phyloP scores from a whole-genome alignment of 805 yeast genomes.

The Candida glaebosa region DNA sequence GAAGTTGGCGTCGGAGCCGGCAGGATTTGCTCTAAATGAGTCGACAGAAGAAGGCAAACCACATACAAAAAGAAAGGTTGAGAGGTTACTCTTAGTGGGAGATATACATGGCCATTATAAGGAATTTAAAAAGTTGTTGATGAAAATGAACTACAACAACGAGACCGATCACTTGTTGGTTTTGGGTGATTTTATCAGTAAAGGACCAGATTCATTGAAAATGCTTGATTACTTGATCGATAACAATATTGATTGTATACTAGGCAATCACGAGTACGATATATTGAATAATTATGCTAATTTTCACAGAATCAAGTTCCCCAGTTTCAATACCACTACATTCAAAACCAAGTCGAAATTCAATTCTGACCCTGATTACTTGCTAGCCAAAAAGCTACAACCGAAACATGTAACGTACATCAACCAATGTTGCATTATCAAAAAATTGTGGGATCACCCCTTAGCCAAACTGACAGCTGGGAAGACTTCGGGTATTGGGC shows the following conservation, averaged over 20 bases:
- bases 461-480: slow-evolving; percentile 23
- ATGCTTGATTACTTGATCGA: slow-evolving; percentile 64
- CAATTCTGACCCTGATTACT: slow-evolving; percentile 34
- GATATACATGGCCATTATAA: slow-evolving; percentile 82
- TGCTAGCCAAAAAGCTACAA: slow-evolving; percentile 50
- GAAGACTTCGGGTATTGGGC: slow-evolving; percentile 20
- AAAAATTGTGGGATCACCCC: slow-evolving; percentile 59
- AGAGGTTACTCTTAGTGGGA: slow-evolving; percentile 69
- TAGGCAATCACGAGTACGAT: slow-evolving; percentile 88
- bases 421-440: slow-evolving; percentile 60
- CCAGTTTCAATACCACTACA: slow-evolving; percentile 15
- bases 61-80: slow-evolving; percentile 13
- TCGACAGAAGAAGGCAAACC: neutral
- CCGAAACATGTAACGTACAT: slow-evolving; percentile 62
- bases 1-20: neutral
- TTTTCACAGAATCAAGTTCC: slow-evolving; percentile 46
- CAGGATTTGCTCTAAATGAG: neutral
- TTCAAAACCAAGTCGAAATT: slow-evolving; percentile 12
- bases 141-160: slow-evolving; percentile 44
- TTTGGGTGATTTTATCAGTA: slow-evolving; percentile 81
- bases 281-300: slow-evolving; percentile 62
- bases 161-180: slow-evolving; percentile 58
- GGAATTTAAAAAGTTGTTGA: slow-evolving; percentile 51
- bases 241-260: slow-evolving; percentile 62
- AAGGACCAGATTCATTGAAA: slow-evolving; percentile 73